Evolutionary conservation across 2,329 filamentous ascomycete genomes (phyloP), one percentile per base, ranked within the genome.

Genomic region (Fusarium nygamai): DNA sequence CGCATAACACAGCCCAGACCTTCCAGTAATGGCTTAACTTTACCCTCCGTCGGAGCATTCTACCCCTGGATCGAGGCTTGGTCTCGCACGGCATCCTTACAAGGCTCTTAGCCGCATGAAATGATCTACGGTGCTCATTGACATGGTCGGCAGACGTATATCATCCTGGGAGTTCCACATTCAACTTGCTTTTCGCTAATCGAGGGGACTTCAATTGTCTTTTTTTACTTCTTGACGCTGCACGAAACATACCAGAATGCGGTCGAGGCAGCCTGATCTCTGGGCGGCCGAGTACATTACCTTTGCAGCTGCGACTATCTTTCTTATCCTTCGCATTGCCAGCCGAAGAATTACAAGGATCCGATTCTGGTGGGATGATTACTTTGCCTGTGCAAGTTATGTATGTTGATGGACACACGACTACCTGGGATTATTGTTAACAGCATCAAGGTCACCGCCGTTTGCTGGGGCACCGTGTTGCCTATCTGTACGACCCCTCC

Each of bases 331-430:
- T 2, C 75, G 76, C 8, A 24, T 78, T 20, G 10, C 47, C 9
- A 78, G 76, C 14, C 63, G 76, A 9, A 70, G 46, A 24, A 57
- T 78, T 2, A 78, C 73, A 0, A 54, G 60, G 33, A 36, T 67
- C 11, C 22, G 34, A 1, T 43, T 78, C 13, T 78, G 76, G 75
- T 78, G 76, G 76, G 76, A 78, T 27, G 76, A 78, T 9, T 76
- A 60, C 33, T 69, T 75, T 56, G 75, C 76, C 3, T 56, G 74
- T 12, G 33, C 41, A 17, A 71, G 69, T 39, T 78, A 78, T 58
- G 76, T 78, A 69, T 1, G 43, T 36, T n/a, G 1, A 16, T 41
- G 4, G 3, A 5, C 12, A 31, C 14, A 3, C 12, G 9, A 29
- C 11, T 19, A 8, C 2, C 12, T 8, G 20, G 10, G 0, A 16